Percentiles rank a stretch among this genome's conserved stretches.
phyloP scores from a whole-genome alignment of 257 asterid genomes.

The Primulina eburnea region DNA sequence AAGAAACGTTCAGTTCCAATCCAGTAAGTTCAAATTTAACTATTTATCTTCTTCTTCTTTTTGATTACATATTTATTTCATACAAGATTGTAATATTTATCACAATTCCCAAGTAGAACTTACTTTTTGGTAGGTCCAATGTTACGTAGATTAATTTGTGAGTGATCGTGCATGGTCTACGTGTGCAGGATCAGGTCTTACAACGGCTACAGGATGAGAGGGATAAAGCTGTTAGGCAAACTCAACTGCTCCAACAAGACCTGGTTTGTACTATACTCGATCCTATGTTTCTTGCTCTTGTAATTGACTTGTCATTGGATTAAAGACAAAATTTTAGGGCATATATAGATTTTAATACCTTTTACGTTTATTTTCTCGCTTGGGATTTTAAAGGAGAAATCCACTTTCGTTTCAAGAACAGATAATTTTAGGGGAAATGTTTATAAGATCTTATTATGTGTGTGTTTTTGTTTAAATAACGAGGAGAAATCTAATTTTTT shows the following conservation, averaged over 20 bases:
- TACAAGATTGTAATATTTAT: no score
- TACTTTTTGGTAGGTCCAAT: no score
- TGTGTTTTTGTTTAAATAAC: no score
- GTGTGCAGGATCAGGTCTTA: slow-evolving; percentile 36
- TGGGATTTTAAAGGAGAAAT: no score
- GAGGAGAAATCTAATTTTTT: no score
- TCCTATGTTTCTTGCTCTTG: no score
- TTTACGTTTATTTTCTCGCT: no score
- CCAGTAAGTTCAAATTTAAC: slow-evolving; percentile 33
- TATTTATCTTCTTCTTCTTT: not conserved
- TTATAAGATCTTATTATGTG: no score
- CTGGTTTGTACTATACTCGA: slow-evolving; percentile 37
- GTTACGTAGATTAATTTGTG: no score
- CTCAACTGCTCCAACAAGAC: slow-evolving; percentile 37
- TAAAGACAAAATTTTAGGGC: no score
- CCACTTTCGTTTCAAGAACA: not conserved
- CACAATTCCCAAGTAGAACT: no score
- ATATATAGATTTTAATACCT: no score
- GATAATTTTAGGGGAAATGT: not conserved
- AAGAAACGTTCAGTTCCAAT: slow-evolving; percentile 28
- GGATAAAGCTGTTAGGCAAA: slow-evolving; percentile 41
- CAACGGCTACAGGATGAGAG: slow-evolving; percentile 43
- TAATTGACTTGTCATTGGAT: not conserved
- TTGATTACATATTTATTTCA: not conserved
- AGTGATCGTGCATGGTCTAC: not conserved